These are phyloP conservation scores for Neurospora sp. DNA, from an alignment of 495 filamentous ascomycete genomes.

Conservation along the genomic window DNA sequence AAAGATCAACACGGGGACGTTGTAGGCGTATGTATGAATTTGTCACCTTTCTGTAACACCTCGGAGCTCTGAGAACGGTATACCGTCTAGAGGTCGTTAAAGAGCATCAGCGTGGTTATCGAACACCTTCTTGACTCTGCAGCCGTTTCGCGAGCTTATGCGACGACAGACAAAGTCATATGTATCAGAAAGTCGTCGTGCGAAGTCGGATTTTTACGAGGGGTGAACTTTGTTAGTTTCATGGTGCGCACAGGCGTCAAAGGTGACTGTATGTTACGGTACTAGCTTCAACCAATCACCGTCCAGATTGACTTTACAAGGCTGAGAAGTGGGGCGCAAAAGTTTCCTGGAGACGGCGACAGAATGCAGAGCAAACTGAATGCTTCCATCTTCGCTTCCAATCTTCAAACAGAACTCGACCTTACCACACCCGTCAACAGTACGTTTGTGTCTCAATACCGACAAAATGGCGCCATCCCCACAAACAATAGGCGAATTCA, in stretches of 20 bases:
- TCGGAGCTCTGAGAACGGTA: background rate
- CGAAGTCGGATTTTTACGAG: too few relatives aligned
- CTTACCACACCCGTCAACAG: background rate
- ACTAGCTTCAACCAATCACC: background rate
- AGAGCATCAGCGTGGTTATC: background rate
- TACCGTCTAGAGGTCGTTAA: background rate
- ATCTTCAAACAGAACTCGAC: background rate
- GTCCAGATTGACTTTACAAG: background rate
- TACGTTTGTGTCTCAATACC: background rate
- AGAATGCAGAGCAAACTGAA: background rate
- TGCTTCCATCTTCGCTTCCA: background rate
- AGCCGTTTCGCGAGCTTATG: too few relatives aligned
- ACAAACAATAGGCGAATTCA: constrained; percentile 34
- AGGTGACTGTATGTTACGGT: background rate
- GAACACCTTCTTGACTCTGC: background rate
- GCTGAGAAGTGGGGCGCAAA: background rate
- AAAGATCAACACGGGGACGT: too few relatives aligned
- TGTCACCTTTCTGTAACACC: too few relatives aligned
- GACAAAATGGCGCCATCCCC: constrained; percentile 22
- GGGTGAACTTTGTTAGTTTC: background rate
- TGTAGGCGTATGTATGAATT: too few relatives aligned
- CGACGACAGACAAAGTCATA: too few relatives aligned
- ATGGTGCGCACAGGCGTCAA: background rate
- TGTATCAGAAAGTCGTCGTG: too few relatives aligned
- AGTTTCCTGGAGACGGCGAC: background rate